A percentile compares a stretch with the other conserved stretches of the same genome.
These are phyloP conservation scores for Linum usitatissimum DNA, from an alignment of 345 rosid species.

Conservation along the genomic window DNA sequence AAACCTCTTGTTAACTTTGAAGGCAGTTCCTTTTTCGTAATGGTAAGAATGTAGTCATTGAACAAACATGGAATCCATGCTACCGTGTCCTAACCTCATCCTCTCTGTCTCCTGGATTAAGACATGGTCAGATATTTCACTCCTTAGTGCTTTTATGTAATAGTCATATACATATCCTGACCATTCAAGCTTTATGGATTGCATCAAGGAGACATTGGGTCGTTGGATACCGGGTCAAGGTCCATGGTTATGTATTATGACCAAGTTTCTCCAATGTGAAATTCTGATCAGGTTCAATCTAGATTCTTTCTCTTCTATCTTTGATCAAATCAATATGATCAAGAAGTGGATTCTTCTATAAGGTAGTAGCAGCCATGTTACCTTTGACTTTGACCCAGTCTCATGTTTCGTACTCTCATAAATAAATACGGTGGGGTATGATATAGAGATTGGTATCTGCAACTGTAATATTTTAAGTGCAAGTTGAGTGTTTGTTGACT, in stretches of 20 bases:
- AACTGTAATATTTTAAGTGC: no score
- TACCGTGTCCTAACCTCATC: neutral
- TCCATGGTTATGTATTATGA: slow-evolving; percentile 5
- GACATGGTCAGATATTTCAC: neutral
- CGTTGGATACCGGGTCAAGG: neutral
- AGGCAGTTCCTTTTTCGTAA: neutral
- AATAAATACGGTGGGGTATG: neutral
- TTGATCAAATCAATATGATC: neutral
- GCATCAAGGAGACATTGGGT: slow-evolving; percentile 6
- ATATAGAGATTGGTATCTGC: neutral
- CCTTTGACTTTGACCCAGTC: slow-evolving; percentile 18
- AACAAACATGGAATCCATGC: no score
- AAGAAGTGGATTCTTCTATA: neutral
- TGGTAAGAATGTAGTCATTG: neutral
- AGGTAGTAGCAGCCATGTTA: neutral
- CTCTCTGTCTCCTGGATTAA: neutral
- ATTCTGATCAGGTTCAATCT: neutral
- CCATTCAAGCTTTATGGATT: neutral
- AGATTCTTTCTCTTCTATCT: neutral
- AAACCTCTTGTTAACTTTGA: neutral
- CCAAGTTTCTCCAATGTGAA: slow-evolving; percentile 9
- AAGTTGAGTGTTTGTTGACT: no score
- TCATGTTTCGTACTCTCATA: no score
- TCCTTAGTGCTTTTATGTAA: no score
- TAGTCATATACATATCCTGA: neutral